Evolutionary conservation across 75 land plant species (phyloP).

Genomic region (Sequoia sempervirens): DNA sequence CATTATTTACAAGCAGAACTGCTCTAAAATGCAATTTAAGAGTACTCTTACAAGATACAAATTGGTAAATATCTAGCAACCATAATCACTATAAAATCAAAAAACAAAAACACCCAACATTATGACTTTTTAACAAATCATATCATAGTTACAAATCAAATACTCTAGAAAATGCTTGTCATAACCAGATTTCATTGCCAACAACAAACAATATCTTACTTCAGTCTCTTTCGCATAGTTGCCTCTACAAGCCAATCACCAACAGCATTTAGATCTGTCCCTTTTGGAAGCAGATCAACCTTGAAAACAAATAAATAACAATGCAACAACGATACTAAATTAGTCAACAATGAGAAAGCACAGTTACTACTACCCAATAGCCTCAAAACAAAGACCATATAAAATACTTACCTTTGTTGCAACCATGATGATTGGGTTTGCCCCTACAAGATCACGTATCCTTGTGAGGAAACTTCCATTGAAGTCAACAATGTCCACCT

Average conservation of each 20-base stretch:
- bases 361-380: neutral
- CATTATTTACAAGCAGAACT: neutral
- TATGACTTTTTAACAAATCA: neutral
- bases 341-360: neutral
- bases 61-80: neutral
- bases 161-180: neutral
- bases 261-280: constrained; percentile 76
- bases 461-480: constrained; percentile 95
- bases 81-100: neutral
- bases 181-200: neutral
- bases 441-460: constrained; percentile 89
- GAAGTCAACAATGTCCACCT: constrained; percentile 99
- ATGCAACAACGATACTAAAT: constrained; percentile 3
- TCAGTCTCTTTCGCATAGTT: constrained; percentile 71
- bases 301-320: constrained; percentile 14
- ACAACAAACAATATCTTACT: constrained; percentile 45
- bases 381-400: neutral
- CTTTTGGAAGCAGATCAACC: constrained; percentile 96
- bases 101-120: neutral
- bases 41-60: neutral
- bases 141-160: neutral
- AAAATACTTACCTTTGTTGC: constrained; percentile 69
- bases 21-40: neutral
- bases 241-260: constrained; percentile 93
- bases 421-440: constrained; percentile 96